Evolutionary conservation across 1,284 basidiomycete species (phyloP).

Genomic region (Ceratobasidium sp.): DNA sequence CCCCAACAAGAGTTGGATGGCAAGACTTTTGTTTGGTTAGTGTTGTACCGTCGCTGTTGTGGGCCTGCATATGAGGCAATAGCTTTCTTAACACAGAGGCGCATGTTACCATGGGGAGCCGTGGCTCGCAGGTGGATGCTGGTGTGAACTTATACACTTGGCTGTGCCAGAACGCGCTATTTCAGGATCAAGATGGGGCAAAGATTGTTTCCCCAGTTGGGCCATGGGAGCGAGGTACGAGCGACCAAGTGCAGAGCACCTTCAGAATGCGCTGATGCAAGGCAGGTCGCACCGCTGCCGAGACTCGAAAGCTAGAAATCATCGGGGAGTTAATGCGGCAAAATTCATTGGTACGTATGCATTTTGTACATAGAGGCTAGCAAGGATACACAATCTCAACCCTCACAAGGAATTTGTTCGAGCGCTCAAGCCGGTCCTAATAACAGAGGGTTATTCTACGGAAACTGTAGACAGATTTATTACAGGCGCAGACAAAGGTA

Average conservation of each 20-base stretch:
- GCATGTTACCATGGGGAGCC: conserved; percentile 30
- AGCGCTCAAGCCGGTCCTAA: conserved; percentile 35
- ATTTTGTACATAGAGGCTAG: background rate
- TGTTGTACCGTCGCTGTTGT: background rate
- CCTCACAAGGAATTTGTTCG: conserved; percentile 18
- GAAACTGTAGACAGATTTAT: conserved; percentile 34
- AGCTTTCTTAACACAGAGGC: conserved; percentile 1
- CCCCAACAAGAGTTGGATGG: conserved; percentile 37
- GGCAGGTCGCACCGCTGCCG: conserved; percentile 30
- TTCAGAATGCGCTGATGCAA: background rate
- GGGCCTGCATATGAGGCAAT: background rate
- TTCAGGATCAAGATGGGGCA: conserved; percentile 32
- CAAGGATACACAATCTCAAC: background rate
- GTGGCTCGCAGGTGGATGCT: conserved; percentile 38
- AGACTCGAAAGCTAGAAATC: conserved; percentile 33
- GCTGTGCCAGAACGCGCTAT: conserved; percentile 34
- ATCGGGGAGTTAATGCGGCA: conserved; percentile 38
- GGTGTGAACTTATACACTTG: conserved; percentile 32
- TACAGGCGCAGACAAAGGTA: conserved; percentile 28
- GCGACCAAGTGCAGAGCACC: background rate
- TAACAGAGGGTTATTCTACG: conserved; percentile 10
- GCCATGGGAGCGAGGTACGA: conserved; percentile 36
- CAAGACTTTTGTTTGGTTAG: conserved; percentile 38
- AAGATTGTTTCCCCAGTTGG: conserved; percentile 39
- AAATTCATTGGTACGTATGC: conserved; percentile 29